Evolutionary conservation across 768 basidiomycete genomes (phyloP).

Genomic region (Tricholoma sp.): DNA sequence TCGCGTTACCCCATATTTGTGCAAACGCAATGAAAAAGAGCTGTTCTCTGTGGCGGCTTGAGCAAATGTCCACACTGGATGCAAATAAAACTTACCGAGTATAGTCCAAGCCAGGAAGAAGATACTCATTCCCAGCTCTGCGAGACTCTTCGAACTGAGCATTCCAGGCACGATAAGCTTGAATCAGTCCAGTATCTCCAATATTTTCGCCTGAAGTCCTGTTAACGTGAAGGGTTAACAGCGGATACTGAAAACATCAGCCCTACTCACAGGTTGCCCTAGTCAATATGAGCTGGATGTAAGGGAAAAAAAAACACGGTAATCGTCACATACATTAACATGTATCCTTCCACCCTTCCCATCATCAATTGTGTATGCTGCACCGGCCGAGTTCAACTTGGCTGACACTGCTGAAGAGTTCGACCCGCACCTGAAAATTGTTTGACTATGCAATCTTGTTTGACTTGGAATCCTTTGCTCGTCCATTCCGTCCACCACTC

Average conservation of each 20-base stretch:
- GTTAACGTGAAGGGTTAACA: not conserved
- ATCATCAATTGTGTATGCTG: slow-evolving; percentile 80
- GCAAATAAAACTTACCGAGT: slow-evolving; percentile 45
- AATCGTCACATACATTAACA: slow-evolving; percentile 62
- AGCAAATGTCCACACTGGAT: not conserved
- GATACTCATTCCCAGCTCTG: slow-evolving; percentile 56
- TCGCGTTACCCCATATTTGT: slow-evolving; percentile 81
- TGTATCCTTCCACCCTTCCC: slow-evolving; percentile 79
- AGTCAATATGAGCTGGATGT: not conserved
- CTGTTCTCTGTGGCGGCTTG: slow-evolving; percentile 61
- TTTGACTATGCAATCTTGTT: slow-evolving; percentile 84
- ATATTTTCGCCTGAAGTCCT: slow-evolving; percentile 93
- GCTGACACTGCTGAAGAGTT: not conserved
- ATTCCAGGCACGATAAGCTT: slow-evolving; percentile 91
- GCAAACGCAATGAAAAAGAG: slow-evolving; percentile 92
- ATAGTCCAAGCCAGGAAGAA: slow-evolving; percentile 77
- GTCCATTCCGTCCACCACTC: slow-evolving; percentile 94
- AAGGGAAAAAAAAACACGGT: not conserved
- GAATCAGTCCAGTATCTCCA: slow-evolving; percentile 79
- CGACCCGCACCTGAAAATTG: slow-evolving; percentile 72
- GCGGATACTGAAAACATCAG: not conserved
- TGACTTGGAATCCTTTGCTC: slow-evolving; percentile 74
- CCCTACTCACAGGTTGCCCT: slow-evolving; percentile 69
- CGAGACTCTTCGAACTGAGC: slow-evolving; percentile 59
- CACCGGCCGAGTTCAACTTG: slow-evolving; percentile 5